Conservation (phyloP, 345 rosid genomes). For the Bruguiera gymnorhiza region DNA sequence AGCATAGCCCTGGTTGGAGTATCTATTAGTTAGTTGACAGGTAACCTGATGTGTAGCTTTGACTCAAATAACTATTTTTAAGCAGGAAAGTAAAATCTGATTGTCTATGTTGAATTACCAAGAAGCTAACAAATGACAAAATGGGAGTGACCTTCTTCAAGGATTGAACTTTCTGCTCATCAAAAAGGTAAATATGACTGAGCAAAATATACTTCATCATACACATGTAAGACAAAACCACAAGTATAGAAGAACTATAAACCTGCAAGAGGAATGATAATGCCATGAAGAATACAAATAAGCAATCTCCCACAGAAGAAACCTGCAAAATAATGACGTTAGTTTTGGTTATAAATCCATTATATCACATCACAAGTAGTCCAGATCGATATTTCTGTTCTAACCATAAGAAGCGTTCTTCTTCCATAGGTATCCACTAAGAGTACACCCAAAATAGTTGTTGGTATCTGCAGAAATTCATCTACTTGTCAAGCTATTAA, state of each 20-base stretch:
- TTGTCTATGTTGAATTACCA: conserved; percentile 20
- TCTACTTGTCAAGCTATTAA: neutral
- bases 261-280: conserved; percentile 53
- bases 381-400: neutral
- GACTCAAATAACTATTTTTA: neutral
- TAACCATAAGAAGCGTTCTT: conserved; percentile 50
- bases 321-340: conserved; percentile 15
- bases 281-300: conserved; percentile 37
- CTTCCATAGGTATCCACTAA: conserved; percentile 53
- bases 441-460: conserved; percentile 25
- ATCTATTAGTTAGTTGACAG: neutral
- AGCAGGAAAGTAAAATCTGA: neutral
- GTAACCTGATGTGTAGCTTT: neutral
- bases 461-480: conserved; percentile 30
- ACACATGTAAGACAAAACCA: neutral
- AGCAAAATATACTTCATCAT: no score
- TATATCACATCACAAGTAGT: no score
- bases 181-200: neutral
- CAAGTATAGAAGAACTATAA: neutral
- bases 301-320: conserved; percentile 40
- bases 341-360: no score
- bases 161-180: conserved; percentile 23
- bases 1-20: conserved; percentile 31
- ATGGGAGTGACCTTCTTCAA: conserved; percentile 20
- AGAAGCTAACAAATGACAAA: conserved; percentile 26